phyloP scores from a whole-genome alignment of 345 rosid species.

The Durio zibethinus region DNA sequence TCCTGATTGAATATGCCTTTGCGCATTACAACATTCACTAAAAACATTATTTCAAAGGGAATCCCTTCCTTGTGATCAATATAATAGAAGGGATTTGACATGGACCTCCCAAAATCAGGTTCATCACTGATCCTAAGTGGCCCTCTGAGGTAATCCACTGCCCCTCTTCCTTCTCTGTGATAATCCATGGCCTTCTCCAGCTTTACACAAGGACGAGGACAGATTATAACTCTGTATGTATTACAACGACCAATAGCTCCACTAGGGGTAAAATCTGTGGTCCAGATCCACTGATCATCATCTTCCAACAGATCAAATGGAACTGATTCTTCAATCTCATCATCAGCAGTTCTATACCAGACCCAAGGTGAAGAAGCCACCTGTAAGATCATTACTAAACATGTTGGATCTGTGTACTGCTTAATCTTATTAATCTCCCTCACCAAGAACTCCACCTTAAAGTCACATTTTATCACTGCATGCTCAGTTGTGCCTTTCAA shows the following conservation, averaged over 20 bases:
- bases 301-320: slow-evolving; percentile 77
- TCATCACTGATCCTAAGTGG: slow-evolving; percentile 48
- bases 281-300: slow-evolving; percentile 95
- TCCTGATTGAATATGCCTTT: slow-evolving; percentile 69
- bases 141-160: slow-evolving; percentile 28
- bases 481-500: slow-evolving; percentile 40
- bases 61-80: slow-evolving; percentile 52
- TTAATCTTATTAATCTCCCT: slow-evolving; percentile 58
- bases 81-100: slow-evolving; percentile 54
- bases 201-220: slow-evolving; percentile 62
- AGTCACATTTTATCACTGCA: slow-evolving; percentile 74
- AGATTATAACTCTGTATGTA: slow-evolving; percentile 52
- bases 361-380: slow-evolving; percentile 68
- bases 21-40: slow-evolving; percentile 71
- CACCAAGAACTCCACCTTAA: slow-evolving; percentile 75
- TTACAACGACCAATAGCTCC: slow-evolving; percentile 77
- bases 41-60: slow-evolving; percentile 58
- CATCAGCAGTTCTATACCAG: slow-evolving; percentile 86
- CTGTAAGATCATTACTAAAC: slow-evolving; percentile 55
- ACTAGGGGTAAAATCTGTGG: slow-evolving; percentile 71
- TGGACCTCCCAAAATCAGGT: slow-evolving; percentile 58
- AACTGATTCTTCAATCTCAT: slow-evolving; percentile 49
- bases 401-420: slow-evolving; percentile 35
- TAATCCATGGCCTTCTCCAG: slow-evolving; percentile 46
- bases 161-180: slow-evolving; percentile 53